These are phyloP conservation scores for Chaetothyriales sp. DNA, from an alignment of 2,329 filamentous ascomycete species.

Conservation along the genomic window DNA sequence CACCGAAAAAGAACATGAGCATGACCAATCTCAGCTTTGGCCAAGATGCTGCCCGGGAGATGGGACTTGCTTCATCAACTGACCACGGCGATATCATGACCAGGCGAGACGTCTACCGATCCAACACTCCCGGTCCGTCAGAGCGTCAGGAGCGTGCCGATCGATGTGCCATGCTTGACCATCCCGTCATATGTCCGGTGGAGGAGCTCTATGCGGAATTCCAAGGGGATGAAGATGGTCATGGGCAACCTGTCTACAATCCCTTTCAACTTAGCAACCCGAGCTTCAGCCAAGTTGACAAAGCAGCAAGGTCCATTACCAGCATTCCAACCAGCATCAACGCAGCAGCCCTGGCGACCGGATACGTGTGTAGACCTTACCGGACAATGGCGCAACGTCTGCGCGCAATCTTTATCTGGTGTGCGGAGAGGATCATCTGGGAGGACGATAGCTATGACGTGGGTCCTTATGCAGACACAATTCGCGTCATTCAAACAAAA, in stretches of 20 bases:
- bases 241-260: slow-evolving; percentile 69
- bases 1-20: slow-evolving; percentile 1
- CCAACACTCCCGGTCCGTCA: slow-evolving; percentile 80
- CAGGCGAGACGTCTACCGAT: slow-evolving; percentile 84
- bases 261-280: slow-evolving; percentile 52
- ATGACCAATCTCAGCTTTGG: slow-evolving; percentile 20
- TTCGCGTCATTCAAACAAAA: slow-evolving; percentile 69
- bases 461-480: slow-evolving; percentile 48
- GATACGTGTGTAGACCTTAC: slow-evolving; percentile 86
- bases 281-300: slow-evolving; percentile 81
- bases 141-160: slow-evolving; percentile 76
- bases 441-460: slow-evolving; percentile 86
- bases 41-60: slow-evolving; percentile 51
- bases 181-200: slow-evolving; percentile 74
- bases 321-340: slow-evolving; percentile 72
- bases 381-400: slow-evolving; percentile 85
- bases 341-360: slow-evolving; percentile 68
- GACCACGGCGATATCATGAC: slow-evolving; percentile 89
- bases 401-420: slow-evolving; percentile 93
- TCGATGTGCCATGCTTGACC: slow-evolving; percentile 86
- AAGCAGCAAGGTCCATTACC: slow-evolving; percentile 82
- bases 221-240: slow-evolving; percentile 78
- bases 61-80: slow-evolving; percentile 45
- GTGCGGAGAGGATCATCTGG: slow-evolving; percentile 87
- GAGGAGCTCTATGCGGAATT: slow-evolving; percentile 75